Base-by-base conservation (phyloP, 139 green algal genomes). In the Chloropicon primus region DNA sequence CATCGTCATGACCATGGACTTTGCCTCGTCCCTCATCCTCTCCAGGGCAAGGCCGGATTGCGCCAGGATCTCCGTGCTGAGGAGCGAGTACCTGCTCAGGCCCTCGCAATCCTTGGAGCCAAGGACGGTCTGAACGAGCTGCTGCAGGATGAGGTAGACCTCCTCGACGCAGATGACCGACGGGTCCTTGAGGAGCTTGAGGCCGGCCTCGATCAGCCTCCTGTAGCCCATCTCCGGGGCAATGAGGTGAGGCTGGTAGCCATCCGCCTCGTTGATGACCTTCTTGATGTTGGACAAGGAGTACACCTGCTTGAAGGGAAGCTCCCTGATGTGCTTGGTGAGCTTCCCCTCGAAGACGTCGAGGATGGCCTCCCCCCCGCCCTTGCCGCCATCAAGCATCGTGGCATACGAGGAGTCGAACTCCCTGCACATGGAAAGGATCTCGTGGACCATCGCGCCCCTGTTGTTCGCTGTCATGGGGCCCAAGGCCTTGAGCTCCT, bases 171-270 rank as follows among this genome's bases (percentile, higher is more conserved):
- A 75, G 25, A 27, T 75, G 5, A 41, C 74, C 21, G 10, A 26
- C 3, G 25, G 74, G 22, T 26, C 82, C 72, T 84, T 84, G 71
- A 85, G 80, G 28, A 84, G 62, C 22, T 72, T 25, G n/a, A 85
- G 72, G 3, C 81, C 74, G 5, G 28, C 26, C 82, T 96, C 88
- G 79, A 98, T 90, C 54, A 98, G 86, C 1, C 92, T 88, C 23
- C 94, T 80, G 89, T 98, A 98, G 17, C 94, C 94, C 77, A 92
- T 90, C 86, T 98, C 94, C 71, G 94, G 94, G 17, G 94, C 94
- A 53, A 98, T 95, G 77, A 98, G 90, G 86, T 98, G 93, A 2
- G 94, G 94, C 86, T 97, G 93, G 86, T 97, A 97, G 23, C 94
- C 94, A 79, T 98, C 94, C 0, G 94, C 92, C 84, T 97, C 89